These are phyloP conservation scores for Echeveria elegans DNA, from an alignment of 164 flowering plant genomes.

Conservation along the genomic window DNA sequence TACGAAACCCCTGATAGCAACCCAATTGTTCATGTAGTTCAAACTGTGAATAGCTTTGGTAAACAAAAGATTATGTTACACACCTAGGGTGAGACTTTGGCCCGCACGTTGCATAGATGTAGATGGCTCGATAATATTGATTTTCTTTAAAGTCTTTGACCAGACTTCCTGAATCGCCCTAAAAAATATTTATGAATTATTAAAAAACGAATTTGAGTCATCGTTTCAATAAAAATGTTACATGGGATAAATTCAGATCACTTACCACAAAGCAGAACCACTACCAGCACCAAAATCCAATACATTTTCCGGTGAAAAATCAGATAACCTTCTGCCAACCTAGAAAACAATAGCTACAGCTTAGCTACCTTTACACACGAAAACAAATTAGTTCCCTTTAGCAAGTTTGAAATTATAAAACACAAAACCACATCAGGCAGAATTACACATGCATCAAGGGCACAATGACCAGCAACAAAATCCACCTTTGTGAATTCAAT, in stretches of 20 bases:
- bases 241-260: not conserved
- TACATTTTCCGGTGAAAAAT: constrained; percentile 63
- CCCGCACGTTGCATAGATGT: constrained; percentile 92
- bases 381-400: too few species aligned
- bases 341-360: constrained; percentile 20
- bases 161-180: constrained; percentile 92
- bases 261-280: constrained; percentile 91
- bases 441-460: too few species aligned
- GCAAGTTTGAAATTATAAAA: too few species aligned
- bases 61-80: too few species aligned
- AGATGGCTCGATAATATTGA: constrained; percentile 87
- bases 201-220: not conserved
- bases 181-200: constrained; percentile 10
- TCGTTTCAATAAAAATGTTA: not conserved
- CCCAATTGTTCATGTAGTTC: too few species aligned
- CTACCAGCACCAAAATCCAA: constrained; percentile 98
- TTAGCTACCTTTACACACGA: too few species aligned
- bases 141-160: constrained; percentile 68
- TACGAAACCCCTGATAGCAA: too few species aligned
- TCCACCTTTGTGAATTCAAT: too few species aligned
- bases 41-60: too few species aligned
- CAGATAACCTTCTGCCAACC: constrained; percentile 81
- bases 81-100: constrained; percentile 59
- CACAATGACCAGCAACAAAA: too few species aligned
- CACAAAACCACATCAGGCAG: too few species aligned